These are phyloP conservation scores for Trichoderma sp. DNA, from an alignment of 2,329 filamentous ascomycete species.

Conservation along the genomic window DNA sequence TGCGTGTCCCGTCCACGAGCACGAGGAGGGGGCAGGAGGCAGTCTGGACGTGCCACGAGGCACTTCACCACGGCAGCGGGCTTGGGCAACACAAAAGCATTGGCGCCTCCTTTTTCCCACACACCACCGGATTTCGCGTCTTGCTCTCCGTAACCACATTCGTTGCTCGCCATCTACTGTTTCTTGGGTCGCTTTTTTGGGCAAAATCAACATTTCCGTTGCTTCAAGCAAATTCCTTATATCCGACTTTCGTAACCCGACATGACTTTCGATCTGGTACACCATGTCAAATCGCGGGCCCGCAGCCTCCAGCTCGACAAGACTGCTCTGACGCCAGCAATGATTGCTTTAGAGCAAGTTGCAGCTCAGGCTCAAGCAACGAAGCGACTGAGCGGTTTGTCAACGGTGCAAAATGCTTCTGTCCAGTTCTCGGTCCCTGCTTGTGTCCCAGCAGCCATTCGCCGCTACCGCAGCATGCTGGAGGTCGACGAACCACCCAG, in stretches of 20 bases:
- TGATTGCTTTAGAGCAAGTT: conserved; percentile 21
- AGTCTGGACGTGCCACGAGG: conserved; percentile 26
- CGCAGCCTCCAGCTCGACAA: conserved; percentile 51
- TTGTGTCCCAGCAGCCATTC: conserved; percentile 25
- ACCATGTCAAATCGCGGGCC: conserved; percentile 45
- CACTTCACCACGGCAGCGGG: background rate
- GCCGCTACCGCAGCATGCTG: conserved; percentile 53
- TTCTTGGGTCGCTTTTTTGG: conserved; percentile 45
- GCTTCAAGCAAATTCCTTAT: conserved; percentile 23
- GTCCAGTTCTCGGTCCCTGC: conserved; percentile 13
- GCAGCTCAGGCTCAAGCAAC: conserved; percentile 23
- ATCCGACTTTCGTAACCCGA: conserved; percentile 31
- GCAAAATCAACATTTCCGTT: conserved; percentile 29
- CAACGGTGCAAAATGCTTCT: conserved; percentile 23
- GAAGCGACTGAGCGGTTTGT: conserved; percentile 38
- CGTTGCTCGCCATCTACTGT: conserved; percentile 45
- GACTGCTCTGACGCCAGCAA: conserved; percentile 22
- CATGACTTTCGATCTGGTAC: conserved; percentile 44
- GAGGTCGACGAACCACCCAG: conserved; percentile 50
- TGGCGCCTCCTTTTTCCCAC: conserved; percentile 22
- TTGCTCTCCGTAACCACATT: conserved; percentile 36
- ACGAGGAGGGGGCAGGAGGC: conserved; percentile 15
- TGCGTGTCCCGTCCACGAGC: conserved; percentile 24
- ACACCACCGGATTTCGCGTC: conserved; percentile 24
- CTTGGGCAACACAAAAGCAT: conserved; percentile 1